Evolutionary conservation across 2,329 filamentous ascomycete genomes (phyloP).

Genomic region (Plenodomus tracheiphilus): DNA sequence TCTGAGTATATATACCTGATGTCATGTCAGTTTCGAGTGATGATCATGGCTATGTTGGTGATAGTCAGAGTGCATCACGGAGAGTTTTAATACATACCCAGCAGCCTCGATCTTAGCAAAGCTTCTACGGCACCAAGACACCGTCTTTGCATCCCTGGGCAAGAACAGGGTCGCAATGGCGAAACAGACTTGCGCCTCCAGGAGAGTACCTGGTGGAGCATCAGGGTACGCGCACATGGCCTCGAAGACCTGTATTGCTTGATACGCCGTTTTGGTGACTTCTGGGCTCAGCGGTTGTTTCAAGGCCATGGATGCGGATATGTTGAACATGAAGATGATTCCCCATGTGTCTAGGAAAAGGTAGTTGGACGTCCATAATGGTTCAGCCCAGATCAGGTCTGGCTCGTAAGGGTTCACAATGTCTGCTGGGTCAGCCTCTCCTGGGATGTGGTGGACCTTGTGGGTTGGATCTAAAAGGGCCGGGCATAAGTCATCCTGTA

Average conservation of each 20-base stretch:
- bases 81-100: constrained; percentile 63
- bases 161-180: constrained; percentile 78
- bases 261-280: constrained; percentile 65
- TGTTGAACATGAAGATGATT: constrained; percentile 77
- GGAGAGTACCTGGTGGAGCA: constrained; percentile 69
- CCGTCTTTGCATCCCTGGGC: constrained; percentile 72
- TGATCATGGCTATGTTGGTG: not conserved
- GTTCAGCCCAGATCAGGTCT: constrained; percentile 67
- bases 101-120: constrained; percentile 76
- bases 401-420: constrained; percentile 75
- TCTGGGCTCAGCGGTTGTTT: constrained; percentile 57
- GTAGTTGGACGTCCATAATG: constrained; percentile 74
- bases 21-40: not conserved
- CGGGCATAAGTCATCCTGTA: constrained; percentile 60
- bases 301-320: constrained; percentile 66
- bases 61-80: not conserved
- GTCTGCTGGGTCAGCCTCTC: constrained; percentile 61
- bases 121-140: constrained; percentile 78
- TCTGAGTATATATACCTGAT: constrained; percentile 80
- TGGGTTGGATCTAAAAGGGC: constrained; percentile 64
- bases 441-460: constrained; percentile 66
- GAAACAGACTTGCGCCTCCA: constrained; percentile 75
- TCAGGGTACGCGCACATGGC: constrained; percentile 72
- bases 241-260: constrained; percentile 78
- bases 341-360: constrained; percentile 77